Base-by-base conservation (phyloP, 2,329 filamentous ascomycete species). In the Nemania serpens region DNA sequence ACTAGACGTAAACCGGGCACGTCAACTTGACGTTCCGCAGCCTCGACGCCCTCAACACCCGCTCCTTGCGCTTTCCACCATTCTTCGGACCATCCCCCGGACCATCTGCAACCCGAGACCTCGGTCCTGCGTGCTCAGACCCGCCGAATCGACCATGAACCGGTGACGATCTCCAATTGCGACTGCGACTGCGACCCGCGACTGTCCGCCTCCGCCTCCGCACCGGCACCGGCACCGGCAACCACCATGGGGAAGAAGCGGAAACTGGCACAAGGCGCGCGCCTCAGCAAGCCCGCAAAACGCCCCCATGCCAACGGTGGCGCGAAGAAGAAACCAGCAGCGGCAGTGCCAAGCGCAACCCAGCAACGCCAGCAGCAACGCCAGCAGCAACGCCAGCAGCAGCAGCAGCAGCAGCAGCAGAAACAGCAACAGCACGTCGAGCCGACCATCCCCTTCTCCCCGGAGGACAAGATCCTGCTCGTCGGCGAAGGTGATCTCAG, bases 401-500 rank as follows among this genome's bases (percentile, higher is more conserved):
- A 52, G 36, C 43, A 54, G 25, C 15, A 39, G 51, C 22, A 17
- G 13, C 36, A 39, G 18, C 43, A 63, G 45, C 37, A 54, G 12
- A 15, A 48, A 22, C 58, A 68, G 36, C 69, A 73, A 45, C 64
- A 65, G 6, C 72, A 76, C 55, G 68, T 71, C 65, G 75, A 75
- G 65, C 86, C 81, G 22, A 84, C 79, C 3, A 87, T 93, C 20
- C 91, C 91, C 15, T 93, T 94, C 75, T 75, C 81, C 22, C 77
- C 83, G 41, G 77, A 83, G 68, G 86, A 93, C 66, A 78, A 83
- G 68, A 91, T 94, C 64, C 85, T 95, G 6, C 84, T 94, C 2
- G 77, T 94, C 53, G 91, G 91, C 69, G 91, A 95, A 73, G 91
- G 87, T 66, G 91, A 96, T 75, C 85, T 95, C 71, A 92, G 89